Evolutionary conservation across 305 asterid species (phyloP).

Genomic region (Solanum aculeatissimum): DNA sequence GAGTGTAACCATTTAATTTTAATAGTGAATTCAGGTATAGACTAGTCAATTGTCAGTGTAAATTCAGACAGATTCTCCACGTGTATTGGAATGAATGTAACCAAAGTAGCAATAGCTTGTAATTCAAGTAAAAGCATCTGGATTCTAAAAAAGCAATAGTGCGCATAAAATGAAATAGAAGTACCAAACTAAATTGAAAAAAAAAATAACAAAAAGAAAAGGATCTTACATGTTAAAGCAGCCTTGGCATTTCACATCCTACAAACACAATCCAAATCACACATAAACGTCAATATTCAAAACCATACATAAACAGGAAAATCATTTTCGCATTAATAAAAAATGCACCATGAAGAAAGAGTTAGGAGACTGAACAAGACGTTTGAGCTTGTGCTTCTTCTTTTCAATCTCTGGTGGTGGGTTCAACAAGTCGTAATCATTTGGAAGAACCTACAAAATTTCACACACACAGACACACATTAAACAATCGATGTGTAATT

Average conservation of each 20-base stretch:
- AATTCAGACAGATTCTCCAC: not conserved
- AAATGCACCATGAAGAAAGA: conserved; percentile 45
- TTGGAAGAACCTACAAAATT: conserved; percentile 30
- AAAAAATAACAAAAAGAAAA: not conserved
- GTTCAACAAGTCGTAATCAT: conserved; percentile 52
- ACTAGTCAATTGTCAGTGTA: not conserved
- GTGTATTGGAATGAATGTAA: not conserved
- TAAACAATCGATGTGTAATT: not conserved
- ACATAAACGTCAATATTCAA: not conserved
- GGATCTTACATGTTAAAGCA: conserved; percentile 9
- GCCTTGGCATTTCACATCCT: conserved; percentile 17
- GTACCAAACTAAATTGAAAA: not conserved
- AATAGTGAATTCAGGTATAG: not conserved
- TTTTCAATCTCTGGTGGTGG: conserved; percentile 65
- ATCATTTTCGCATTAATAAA: not conserved
- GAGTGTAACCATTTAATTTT: not conserved
- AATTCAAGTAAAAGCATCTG: not conserved
- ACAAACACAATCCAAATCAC: not conserved
- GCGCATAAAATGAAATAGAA: not conserved
- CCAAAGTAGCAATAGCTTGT: not conserved
- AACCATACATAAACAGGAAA: not conserved
- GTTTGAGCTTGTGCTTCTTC: conserved; percentile 72
- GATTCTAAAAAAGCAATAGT: not conserved
- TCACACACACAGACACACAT: not conserved
- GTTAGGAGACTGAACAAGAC: conserved; percentile 50